Base-by-base conservation (phyloP, 2,329 filamentous ascomycete genomes). In the Aschersonia sp. region DNA sequence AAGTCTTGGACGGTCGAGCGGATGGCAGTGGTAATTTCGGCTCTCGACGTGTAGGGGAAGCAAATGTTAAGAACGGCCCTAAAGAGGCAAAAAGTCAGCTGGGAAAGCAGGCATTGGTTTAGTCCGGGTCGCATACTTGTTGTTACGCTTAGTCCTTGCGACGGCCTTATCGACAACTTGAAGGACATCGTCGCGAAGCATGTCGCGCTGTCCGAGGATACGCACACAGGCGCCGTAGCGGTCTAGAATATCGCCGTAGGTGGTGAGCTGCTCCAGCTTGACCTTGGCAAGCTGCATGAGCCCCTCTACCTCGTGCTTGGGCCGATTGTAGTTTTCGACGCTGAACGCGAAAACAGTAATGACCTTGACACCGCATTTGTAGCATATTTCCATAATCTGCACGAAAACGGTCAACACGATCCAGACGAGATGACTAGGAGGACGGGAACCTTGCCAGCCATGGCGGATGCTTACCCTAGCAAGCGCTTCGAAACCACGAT, bases 301-400 rank as follows among this genome's bases (percentile, higher is more conserved):
- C 32, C 87, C 89, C 60, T 96, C 88, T 7, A 98, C 92, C 64
- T 98, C 92, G 65, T 94, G 92, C 65, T 92, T 89, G 29, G 88
- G 90, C 5, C 92, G 81, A 64, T 97, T 95, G 71, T 95, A 98
- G 69, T 98, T 98, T 67, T 98, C 92, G 59, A 98, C 96, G 61
- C 87, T 95, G 68, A 98, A 98, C 12, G 92, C 92, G 64, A 97
- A 98, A 53, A 98, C 88, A 4, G 92, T 97, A 40, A 98, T 90
- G 7, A 94, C 87, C 64, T 92, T 90, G 53, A 98, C 90, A 47
- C 92, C 92, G 50, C 85, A 88, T 63, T 95, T 96, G 73, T 97
- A 98, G 74, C 92, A 97, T 48, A 98, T 86, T 66, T 98, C 92
- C 50, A 98, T 81, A 47, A 97, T 87, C 84, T 86, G 14, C 14